Evolutionary conservation across 148 eudicot genomes (phyloP), one percentile per base, ranked within the genome.

Genomic region (Rhododendron henanense): DNA sequence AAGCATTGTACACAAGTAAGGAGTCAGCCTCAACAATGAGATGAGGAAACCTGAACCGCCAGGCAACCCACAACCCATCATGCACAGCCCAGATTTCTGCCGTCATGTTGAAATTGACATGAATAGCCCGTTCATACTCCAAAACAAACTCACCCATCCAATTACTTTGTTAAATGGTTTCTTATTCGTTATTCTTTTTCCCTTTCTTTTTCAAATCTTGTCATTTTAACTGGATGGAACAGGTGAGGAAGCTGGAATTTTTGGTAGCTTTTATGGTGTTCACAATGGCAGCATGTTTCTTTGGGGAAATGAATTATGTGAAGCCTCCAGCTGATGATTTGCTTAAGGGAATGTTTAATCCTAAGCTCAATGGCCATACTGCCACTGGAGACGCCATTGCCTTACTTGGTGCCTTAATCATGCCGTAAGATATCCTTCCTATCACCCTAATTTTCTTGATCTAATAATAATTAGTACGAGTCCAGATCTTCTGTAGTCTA

Each of bases 351-450:
- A 88, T 94, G 95, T 92, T 94, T 48, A 86, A 92, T 18, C 97
- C 97, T 2, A 94, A 93, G 87, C 90, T 94, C 11, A 78, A 33
- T 0, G 97, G 97, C 25, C 90, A 90, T 16, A 87, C 89, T 4
- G 94, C 97, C 59, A 93, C 94, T 18, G 94, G 86, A 25, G 95
- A 93, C 53, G 92, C 97, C 85, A 94, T 94, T 45, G 95, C 97
- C 9, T 89, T 94, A 25, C 81, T 94, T 5, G 97, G 95, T 6
- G 97, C 97, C 76, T 92, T 93, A 79, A 89, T 94, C 45, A 94
- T 94, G 95, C 97, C 97, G 97, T 94, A 90, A 69, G 75, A 69
- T 31, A 28, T 41, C 13, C 73, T 65, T 28, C 10, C 21, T 90
- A 8, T 77, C 84, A 19, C 47, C 3, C 35, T n/a, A 16, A 8